A percentile compares a stretch with the other conserved stretches of the same genome.
These are phyloP conservation scores for Dictyostelium capitatum DNA, from an alignment of 78 protist genomes.

Conservation along the genomic window DNA sequence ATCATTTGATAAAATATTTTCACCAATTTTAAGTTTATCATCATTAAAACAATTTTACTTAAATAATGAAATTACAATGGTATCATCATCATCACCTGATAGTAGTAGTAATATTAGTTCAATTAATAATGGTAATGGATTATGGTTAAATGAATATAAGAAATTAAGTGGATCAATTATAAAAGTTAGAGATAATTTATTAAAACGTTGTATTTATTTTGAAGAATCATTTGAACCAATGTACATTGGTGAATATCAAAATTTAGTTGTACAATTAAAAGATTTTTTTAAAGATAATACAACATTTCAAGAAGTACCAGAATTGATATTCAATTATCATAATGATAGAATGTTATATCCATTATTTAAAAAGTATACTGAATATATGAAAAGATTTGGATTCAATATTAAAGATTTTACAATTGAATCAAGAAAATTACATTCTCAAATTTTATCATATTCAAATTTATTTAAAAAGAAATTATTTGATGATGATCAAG, in stretches of 20 bases:
- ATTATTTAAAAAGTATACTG: slow-evolving; percentile 4
- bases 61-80: not conserved
- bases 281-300: not conserved
- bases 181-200: not conserved
- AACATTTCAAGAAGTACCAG: not conserved
- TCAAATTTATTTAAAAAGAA: not conserved
- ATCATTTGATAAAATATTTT: not conserved
- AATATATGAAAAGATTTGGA: slow-evolving; percentile 29
- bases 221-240: slow-evolving; percentile 6
- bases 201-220: not conserved
- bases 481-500: not conserved
- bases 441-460: not conserved
- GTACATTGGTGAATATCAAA: not conserved
- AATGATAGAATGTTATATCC: slow-evolving; percentile 8
- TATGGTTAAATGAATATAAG: not conserved
- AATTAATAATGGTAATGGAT: not conserved
- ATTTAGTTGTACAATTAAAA: not conserved
- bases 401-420: not conserved
- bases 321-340: not conserved
- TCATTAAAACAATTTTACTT: not conserved
- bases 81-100: slow-evolving; percentile 8
- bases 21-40: not conserved
- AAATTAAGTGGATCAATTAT: not conserved
- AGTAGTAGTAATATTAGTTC: not conserved
- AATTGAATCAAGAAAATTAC: slow-evolving; percentile 1